Conservation (phyloP, 495 filamentous ascomycete genomes). For the Penicillium ochrochloron region DNA sequence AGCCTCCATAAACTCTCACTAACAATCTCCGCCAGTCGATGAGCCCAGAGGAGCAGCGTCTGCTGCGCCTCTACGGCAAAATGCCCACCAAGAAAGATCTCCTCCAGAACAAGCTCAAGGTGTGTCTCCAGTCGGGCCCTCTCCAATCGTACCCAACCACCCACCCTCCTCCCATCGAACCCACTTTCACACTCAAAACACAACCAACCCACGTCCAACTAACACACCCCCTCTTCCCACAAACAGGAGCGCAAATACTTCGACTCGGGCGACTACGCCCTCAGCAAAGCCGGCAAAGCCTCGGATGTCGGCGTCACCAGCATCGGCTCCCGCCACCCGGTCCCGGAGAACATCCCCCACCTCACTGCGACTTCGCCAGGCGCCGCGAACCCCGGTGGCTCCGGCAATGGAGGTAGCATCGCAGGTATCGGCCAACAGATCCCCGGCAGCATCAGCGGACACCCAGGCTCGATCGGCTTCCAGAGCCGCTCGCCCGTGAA, state of each 20-base stretch:
- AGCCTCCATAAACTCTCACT: constrained; percentile 17
- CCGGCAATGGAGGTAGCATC: constrained; percentile 47
- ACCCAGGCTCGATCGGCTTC: constrained; percentile 53
- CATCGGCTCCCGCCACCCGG: constrained; percentile 91
- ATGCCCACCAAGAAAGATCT: constrained; percentile 94
- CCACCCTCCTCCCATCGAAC: constrained; percentile 9
- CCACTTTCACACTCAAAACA: background rate
- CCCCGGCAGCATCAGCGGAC: constrained; percentile 51
- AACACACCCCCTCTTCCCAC: background rate
- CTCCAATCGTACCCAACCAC: background rate
- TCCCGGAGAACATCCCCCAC: constrained; percentile 96
- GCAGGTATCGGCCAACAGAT: constrained; percentile 48
- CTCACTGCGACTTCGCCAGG: constrained; percentile 74
- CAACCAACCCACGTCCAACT: background rate
- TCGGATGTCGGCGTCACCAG: constrained; percentile 90
- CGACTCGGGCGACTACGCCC: constrained; percentile 95
- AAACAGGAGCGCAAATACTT: constrained; percentile 95
- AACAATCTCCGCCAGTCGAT: constrained; percentile 63
- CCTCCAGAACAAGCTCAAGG: constrained; percentile 94
- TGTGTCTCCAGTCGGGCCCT: constrained; percentile 32
- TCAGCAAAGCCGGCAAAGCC: constrained; percentile 97
- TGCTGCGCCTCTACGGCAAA: constrained; percentile 96
- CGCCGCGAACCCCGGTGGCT: constrained; percentile 46
- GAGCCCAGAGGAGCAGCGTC: constrained; percentile 88
- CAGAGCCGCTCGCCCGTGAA: constrained; percentile 81